phyloP scores from a whole-genome alignment of 2,329 filamentous ascomycete species.

The Golovinomyces cichoracearum region DNA sequence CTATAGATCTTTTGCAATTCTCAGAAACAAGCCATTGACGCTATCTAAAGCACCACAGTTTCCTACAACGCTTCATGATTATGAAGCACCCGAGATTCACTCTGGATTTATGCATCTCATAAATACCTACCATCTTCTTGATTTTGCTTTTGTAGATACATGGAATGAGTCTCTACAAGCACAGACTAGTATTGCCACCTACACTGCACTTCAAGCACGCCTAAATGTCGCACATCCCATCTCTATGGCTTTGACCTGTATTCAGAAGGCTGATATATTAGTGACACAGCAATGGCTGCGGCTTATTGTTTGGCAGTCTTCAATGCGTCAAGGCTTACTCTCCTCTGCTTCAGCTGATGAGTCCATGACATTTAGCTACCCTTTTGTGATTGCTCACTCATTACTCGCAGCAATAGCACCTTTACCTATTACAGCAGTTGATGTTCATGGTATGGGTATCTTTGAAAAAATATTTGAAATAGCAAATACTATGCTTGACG shows the following conservation, averaged over 20 bases:
- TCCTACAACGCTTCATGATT: slow-evolving; percentile 25
- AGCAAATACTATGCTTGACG: slow-evolving; percentile 20
- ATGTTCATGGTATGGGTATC: slow-evolving; percentile 24
- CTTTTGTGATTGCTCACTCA: slow-evolving; percentile 33
- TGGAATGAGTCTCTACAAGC: slow-evolving; percentile 34
- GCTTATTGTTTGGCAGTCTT: slow-evolving; percentile 47
- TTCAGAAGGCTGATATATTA: slow-evolving; percentile 41
- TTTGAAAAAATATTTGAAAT: slow-evolving; percentile 26
- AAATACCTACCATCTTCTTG: slow-evolving; percentile 33
- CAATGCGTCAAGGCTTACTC: slow-evolving; percentile 37
- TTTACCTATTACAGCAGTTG: slow-evolving; percentile 19
- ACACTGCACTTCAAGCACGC: slow-evolving; percentile 26
- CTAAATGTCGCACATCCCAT: slow-evolving; percentile 18
- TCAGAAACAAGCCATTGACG: slow-evolving; percentile 36
- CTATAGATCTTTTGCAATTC: slow-evolving; percentile 32
- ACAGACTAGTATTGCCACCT: slow-evolving; percentile 13
- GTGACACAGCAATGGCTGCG: slow-evolving; percentile 46
- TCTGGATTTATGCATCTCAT: slow-evolving; percentile 34
- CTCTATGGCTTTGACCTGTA: slow-evolving; percentile 23
- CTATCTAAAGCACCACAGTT: slow-evolving; percentile 31
- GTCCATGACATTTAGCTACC: slow-evolving; percentile 35
- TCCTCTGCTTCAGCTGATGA: slow-evolving; percentile 31
- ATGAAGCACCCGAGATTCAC: slow-evolving; percentile 26
- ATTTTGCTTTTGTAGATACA: slow-evolving; percentile 34
- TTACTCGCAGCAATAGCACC: slow-evolving; percentile 22